Percentiles rank a stretch among this genome's conserved stretches.
phyloP scores from a whole-genome alignment of 768 basidiomycete genomes.

The Phylloporus sp. region DNA sequence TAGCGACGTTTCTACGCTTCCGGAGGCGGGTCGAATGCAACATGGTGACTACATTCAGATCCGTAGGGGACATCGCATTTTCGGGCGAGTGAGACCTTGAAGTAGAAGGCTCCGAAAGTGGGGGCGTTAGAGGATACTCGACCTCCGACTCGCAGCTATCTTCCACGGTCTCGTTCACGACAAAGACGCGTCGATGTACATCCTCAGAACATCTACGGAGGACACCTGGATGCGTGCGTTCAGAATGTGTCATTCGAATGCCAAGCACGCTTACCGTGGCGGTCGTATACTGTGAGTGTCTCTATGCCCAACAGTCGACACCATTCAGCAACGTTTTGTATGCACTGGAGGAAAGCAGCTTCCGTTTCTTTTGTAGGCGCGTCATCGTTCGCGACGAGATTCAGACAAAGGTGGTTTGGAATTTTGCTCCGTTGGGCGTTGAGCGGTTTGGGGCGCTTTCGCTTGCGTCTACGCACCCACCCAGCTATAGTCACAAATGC shows the following conservation, averaged over 20 bases:
- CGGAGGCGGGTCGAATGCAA: constrained; percentile 10
- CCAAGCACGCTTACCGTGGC: constrained; percentile 47
- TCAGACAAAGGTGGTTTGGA: constrained; percentile 63
- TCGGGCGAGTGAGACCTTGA: constrained; percentile 60
- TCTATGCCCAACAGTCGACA: constrained; percentile 58
- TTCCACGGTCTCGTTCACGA: constrained; percentile 17
- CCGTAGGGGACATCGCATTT: constrained; percentile 2
- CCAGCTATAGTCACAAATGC: constrained; percentile 38
- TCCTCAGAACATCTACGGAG: constrained; percentile 37
- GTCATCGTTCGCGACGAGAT: constrained; percentile 47
- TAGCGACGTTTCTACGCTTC: constrained; percentile 24
- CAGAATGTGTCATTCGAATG: neutral
- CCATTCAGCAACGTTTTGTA: constrained; percentile 53
- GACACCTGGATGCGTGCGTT: constrained; percentile 32
- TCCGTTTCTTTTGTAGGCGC: constrained; percentile 34
- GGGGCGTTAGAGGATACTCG: constrained; percentile 74
- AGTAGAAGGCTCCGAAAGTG: constrained; percentile 64
- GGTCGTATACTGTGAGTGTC: constrained; percentile 68
- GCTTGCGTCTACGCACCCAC: constrained; percentile 36
- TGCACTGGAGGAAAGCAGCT: constrained; percentile 46
- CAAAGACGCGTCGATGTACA: constrained; percentile 38
- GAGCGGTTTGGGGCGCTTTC: constrained; percentile 43
- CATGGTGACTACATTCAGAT: constrained; percentile 20
- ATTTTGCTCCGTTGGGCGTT: constrained; percentile 47
- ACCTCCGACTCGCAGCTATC: constrained; percentile 50